Evolutionary conservation across 2,329 filamentous ascomycete genomes (phyloP).

Genomic region (Botrytis sinoallii): DNA sequence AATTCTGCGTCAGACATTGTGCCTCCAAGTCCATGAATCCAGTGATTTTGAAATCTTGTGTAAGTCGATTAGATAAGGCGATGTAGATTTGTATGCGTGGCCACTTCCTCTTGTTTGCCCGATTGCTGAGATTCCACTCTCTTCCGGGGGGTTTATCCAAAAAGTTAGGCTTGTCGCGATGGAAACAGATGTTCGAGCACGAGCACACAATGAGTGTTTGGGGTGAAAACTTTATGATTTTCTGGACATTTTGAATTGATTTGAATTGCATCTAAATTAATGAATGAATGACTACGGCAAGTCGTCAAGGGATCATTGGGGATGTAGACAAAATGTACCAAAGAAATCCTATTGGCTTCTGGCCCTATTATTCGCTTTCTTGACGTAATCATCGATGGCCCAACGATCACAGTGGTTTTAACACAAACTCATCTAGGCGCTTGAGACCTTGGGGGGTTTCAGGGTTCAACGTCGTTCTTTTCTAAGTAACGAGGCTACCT

Average conservation of each 20-base stretch:
- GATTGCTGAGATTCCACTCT: neutral
- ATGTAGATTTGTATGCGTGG: conserved; percentile 5
- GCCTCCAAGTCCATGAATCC: conserved; percentile 29
- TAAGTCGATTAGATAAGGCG: neutral
- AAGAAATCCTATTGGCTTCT: conserved; percentile 6
- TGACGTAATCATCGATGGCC: neutral
- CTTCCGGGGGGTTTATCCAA: neutral
- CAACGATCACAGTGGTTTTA: neutral
- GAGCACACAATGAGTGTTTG: conserved; percentile 9
- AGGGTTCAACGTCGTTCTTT: neutral
- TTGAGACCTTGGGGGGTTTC: neutral
- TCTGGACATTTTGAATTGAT: neutral
- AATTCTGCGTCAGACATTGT: conserved; percentile 35
- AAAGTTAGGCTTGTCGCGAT: conserved; percentile 2
- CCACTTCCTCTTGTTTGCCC: conserved; percentile 2
- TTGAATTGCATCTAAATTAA: neutral
- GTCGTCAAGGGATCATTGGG: neutral
- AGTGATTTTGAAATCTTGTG: neutral
- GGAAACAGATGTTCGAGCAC: conserved; percentile 13
- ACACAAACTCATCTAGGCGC: neutral
- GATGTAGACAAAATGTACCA: neutral
- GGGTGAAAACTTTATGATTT: neutral
- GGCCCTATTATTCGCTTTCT: neutral
- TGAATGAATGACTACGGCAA: neutral
- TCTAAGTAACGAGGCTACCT: no score